These are phyloP conservation scores for Paecilomyces fulvus DNA, from an alignment of 2,329 filamentous ascomycete species.

Conservation along the genomic window DNA sequence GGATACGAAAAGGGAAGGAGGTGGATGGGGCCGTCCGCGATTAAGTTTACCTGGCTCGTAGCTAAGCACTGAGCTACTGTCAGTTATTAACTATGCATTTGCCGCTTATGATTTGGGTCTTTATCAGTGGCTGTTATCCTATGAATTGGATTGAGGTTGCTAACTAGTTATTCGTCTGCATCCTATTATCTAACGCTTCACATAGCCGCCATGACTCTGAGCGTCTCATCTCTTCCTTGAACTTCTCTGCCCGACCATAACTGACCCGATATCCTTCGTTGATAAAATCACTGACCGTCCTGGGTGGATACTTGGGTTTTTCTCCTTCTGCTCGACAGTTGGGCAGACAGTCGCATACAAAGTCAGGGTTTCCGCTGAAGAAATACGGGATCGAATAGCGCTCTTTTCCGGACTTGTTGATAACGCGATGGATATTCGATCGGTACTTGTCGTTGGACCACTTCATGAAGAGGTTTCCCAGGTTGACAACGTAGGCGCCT, in stretches of 20 bases:
- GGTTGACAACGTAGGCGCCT: slow-evolving; percentile 30
- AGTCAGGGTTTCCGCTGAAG: slow-evolving; percentile 22
- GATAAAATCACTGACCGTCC: slow-evolving; percentile 31
- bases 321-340: not conserved
- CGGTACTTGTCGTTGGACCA: slow-evolving; percentile 27
- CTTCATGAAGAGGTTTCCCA: slow-evolving; percentile 32
- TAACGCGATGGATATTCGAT: slow-evolving; percentile 26
- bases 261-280: slow-evolving; percentile 34
- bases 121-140: not conserved
- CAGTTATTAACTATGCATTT: not conserved
- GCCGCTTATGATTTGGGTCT: not conserved
- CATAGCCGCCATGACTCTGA: not conserved
- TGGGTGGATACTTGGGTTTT: not conserved
- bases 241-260: slow-evolving; percentile 36
- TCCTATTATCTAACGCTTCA: not conserved
- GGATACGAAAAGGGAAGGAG: not conserved
- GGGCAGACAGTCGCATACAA: not conserved
- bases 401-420: slow-evolving; percentile 23
- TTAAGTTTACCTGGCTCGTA: not conserved
- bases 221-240: slow-evolving; percentile 25
- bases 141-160: not conserved
- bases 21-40: not conserved
- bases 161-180: not conserved
- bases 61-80: not conserved
- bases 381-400: slow-evolving; percentile 29